Conservation (phyloP, 441 rosid species). For the Gossypium schwendimanii region DNA sequence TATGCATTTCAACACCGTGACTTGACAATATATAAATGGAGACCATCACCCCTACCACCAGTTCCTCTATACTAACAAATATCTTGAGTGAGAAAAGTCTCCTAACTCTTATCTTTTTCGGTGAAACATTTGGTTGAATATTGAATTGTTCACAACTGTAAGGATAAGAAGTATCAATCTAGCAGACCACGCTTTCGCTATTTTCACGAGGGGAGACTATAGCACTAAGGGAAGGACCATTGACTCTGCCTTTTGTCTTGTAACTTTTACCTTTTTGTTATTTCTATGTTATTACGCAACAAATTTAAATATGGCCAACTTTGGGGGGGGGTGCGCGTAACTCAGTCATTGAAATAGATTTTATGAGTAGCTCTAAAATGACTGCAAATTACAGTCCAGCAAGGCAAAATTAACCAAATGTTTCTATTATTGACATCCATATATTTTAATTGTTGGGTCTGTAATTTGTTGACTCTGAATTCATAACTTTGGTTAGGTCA, state of each 20-base stretch:
- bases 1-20: background rate
- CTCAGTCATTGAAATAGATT: background rate
- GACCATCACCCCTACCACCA: background rate
- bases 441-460: background rate
- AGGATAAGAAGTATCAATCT: background rate
- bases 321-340: too few relatives aligned
- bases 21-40: background rate
- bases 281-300: background rate
- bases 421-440: background rate
- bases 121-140: background rate
- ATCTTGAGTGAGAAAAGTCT: background rate
- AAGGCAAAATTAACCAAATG: background rate
- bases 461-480: background rate
- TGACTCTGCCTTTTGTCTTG: background rate
- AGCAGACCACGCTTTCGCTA: background rate
- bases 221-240: background rate
- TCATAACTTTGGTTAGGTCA: background rate
- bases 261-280: background rate
- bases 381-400: background rate
- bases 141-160: background rate
- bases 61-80: background rate
- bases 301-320: background rate
- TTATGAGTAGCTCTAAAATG: background rate
- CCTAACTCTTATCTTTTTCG: background rate
- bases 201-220: background rate